These are phyloP conservation scores for Yamadazyma kitorensis DNA, from an alignment of 805 yeast species.

Conservation along the genomic window DNA sequence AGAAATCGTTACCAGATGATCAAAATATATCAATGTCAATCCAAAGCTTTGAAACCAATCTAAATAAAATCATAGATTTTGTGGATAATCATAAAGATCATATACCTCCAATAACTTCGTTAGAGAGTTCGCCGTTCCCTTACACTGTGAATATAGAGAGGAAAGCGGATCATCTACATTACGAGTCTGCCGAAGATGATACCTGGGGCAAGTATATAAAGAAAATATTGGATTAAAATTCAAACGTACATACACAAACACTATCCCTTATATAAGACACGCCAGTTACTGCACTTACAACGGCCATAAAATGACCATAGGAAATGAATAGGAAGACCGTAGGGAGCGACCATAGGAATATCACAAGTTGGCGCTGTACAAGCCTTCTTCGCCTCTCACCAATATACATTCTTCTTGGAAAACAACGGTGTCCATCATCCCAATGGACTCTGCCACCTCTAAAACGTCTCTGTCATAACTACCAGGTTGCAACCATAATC, in stretches of 20 bases:
- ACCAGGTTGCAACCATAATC: conserved; percentile 86
- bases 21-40: conserved; percentile 24
- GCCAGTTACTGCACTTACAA: neutral
- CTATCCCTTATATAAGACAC: too few species aligned
- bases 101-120: conserved; percentile 70
- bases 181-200: conserved; percentile 24
- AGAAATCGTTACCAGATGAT: conserved; percentile 9
- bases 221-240: conserved; percentile 35
- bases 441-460: conserved; percentile 35
- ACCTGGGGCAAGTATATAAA: conserved; percentile 44
- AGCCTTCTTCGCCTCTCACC: conserved; percentile 59
- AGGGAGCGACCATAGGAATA: neutral
- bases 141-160: conserved; percentile 28
- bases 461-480: conserved; percentile 56
- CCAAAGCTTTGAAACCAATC: conserved; percentile 34
- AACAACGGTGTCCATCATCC: conserved; percentile 30
- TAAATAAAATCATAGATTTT: conserved; percentile 48
- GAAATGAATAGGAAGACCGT: neutral
- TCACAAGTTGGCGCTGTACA: conserved; percentile 38
- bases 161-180: neutral
- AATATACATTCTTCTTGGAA: conserved; percentile 66
- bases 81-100: conserved; percentile 59
- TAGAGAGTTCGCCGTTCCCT: conserved; percentile 66
- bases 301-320: neutral
- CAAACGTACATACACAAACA: too few species aligned